Evolutionary conservation across 768 basidiomycete genomes (phyloP).

Genomic region (Pulveroboletus ravenelii): DNA sequence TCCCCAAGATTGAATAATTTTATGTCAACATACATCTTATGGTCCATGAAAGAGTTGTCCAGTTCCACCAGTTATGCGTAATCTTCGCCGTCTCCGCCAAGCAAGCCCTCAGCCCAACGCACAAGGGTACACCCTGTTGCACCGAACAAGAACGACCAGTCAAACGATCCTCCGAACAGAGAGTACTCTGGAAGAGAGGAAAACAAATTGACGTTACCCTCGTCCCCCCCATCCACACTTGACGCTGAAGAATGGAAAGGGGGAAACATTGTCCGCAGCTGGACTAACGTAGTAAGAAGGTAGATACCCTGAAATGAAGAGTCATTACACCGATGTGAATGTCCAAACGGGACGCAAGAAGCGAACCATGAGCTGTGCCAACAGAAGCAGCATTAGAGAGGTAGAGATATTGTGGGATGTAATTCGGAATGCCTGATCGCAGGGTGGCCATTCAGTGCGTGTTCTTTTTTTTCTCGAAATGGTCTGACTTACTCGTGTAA

Average conservation of each 20-base stretch:
- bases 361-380: conserved; percentile 79
- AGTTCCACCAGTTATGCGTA: conserved; percentile 3
- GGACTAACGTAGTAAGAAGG: conserved; percentile 76
- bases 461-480: background rate
- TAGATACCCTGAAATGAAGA: conserved; percentile 61
- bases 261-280: conserved; percentile 78
- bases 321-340: background rate
- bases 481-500: conserved; percentile 45
- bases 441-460: background rate
- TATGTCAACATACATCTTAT: conserved; percentile 3
- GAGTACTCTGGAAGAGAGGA: conserved; percentile 69
- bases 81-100: conserved; percentile 17
- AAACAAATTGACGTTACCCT: conserved; percentile 49
- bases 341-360: conserved; percentile 11
- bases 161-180: conserved; percentile 70
- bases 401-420: conserved; percentile 68
- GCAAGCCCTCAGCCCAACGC: conserved; percentile 50
- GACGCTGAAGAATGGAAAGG: conserved; percentile 34
- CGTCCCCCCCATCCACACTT: conserved; percentile 5
- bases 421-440: conserved; percentile 51
- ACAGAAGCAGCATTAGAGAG: conserved; percentile 68
- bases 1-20: background rate
- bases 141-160: conserved; percentile 65
- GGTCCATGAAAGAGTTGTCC: background rate
- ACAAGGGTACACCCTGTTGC: conserved; percentile 43